Conservation (phyloP, 139 green algal species). For the Chlamydomonas sphaeroides region DNA sequence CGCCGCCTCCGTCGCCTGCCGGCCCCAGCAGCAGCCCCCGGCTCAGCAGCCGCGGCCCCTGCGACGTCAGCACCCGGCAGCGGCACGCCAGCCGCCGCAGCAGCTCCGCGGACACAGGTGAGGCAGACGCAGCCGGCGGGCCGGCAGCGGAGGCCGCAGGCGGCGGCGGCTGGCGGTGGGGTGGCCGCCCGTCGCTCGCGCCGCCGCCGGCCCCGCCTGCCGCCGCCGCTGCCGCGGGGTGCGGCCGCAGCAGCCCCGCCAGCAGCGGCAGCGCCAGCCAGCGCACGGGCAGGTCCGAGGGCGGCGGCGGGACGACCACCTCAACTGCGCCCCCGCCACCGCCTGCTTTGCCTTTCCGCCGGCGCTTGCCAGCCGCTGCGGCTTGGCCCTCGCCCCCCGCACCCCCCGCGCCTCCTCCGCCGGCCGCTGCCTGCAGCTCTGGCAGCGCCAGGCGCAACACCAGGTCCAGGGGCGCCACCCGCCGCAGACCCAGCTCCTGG, state of each 20-base stretch:
- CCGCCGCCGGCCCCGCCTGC: not conserved
- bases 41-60: not conserved
- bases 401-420: not conserved
- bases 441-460: constrained; percentile 32
- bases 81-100: constrained; percentile 1
- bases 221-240: not conserved
- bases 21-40: not conserved
- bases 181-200: no score
- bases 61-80: not conserved
- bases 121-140: not conserved
- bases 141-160: constrained; percentile 5
- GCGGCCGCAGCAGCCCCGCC: constrained; percentile 28
- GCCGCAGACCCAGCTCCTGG: constrained; percentile 56
- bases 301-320: no score
- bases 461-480: constrained; percentile 43
- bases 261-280: constrained; percentile 45
- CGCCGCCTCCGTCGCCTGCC: no score
- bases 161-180: not conserved
- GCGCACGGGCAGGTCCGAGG: not conserved
- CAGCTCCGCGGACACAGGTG: not conserved
- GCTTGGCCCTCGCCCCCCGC: not conserved
- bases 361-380: no score
- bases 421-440: constrained; percentile 11
- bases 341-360: no score
- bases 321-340: no score